Percentiles rank a stretch among this genome's conserved stretches.
Conservation (phyloP, 352 stramenopile species). For the Phytophthora europaea region DNA sequence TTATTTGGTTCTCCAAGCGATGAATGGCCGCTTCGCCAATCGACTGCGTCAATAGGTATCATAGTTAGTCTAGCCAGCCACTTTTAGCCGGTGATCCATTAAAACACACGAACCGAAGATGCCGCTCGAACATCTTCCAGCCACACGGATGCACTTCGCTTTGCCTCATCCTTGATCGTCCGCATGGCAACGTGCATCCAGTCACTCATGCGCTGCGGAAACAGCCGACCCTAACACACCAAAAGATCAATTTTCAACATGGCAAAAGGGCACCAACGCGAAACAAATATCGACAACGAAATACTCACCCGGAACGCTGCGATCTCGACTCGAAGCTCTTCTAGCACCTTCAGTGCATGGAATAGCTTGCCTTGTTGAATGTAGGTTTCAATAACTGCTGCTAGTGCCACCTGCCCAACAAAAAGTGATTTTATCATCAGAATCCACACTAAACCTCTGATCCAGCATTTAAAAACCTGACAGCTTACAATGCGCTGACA, state of each 20-base stretch:
- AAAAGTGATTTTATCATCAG: background rate
- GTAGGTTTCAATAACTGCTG: conserved; percentile 69
- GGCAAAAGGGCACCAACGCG: background rate
- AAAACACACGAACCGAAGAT: conserved; percentile 49
- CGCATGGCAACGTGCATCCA: conserved; percentile 82
- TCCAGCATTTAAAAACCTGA: background rate
- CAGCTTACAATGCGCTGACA: conserved; percentile 75
- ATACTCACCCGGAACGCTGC: conserved; percentile 64
- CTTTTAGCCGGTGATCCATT: background rate
- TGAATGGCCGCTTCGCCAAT: conserved; percentile 77
- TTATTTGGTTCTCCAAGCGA: conserved; percentile 81
- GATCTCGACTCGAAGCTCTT: conserved; percentile 79
- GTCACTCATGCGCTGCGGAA: conserved; percentile 81
- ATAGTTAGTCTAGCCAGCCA: background rate
- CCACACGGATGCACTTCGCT: conserved; percentile 69
- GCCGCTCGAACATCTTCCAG: conserved; percentile 75
- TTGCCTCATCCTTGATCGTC: conserved; percentile 82
- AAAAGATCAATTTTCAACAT: conserved; percentile 1
- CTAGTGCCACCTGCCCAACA: conserved; percentile 61
- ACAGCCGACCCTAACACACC: conserved; percentile 64
- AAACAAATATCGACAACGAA: conserved; percentile 1
- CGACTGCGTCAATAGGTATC: conserved; percentile 31
- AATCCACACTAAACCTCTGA: background rate
- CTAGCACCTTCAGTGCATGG: conserved; percentile 80
- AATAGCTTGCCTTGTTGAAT: conserved; percentile 81